Percentiles rank a stretch among this genome's conserved stretches.
phyloP scores from a whole-genome alignment of 176 grass and related monocot species.

The Phoenix dactylifera region DNA sequence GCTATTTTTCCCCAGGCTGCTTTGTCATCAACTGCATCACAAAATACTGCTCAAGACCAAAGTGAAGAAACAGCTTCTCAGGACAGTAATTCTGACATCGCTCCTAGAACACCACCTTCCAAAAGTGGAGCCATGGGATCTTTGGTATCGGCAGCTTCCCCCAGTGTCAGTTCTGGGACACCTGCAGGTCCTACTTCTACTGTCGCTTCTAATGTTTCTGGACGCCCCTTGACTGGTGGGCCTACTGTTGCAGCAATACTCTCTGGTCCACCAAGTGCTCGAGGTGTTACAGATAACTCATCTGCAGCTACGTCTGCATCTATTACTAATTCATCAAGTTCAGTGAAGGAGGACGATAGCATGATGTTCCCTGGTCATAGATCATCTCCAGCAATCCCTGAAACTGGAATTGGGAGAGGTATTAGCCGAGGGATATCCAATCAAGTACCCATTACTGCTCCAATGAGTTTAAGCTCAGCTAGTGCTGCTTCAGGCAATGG shows the following conservation, averaged over 20 bases:
- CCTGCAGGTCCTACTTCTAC: conserved; percentile 20
- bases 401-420: conserved; percentile 53
- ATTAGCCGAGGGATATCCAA: conserved; percentile 41
- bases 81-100: conserved; percentile 55
- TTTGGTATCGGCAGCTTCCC: conserved; percentile 28
- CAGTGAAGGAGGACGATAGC: conserved; percentile 73
- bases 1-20: conserved; percentile 35
- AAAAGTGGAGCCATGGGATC: conserved; percentile 47
- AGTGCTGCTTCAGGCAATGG: conserved; percentile 8
- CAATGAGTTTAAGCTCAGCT: conserved; percentile 2
- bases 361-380: conserved; percentile 55
- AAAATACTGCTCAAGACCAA: conserved; percentile 54
- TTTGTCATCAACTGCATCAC: conserved; percentile 37
- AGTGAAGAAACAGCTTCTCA: conserved; percentile 46
- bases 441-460: conserved; percentile 7
- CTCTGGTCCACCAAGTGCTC: conserved; percentile 42
- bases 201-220: conserved; percentile 47
- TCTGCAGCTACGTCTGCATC: conserved; percentile 32
- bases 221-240: conserved; percentile 24
- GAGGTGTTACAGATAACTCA: conserved; percentile 42
- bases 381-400: conserved; percentile 63
- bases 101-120: conserved; percentile 55
- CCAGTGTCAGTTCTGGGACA: conserved; percentile 36
- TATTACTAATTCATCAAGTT: conserved; percentile 39
- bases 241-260: conserved; percentile 38